These are phyloP conservation scores for Hypoxylon cercidicola DNA, from an alignment of 495 filamentous ascomycete genomes.

Conservation along the genomic window DNA sequence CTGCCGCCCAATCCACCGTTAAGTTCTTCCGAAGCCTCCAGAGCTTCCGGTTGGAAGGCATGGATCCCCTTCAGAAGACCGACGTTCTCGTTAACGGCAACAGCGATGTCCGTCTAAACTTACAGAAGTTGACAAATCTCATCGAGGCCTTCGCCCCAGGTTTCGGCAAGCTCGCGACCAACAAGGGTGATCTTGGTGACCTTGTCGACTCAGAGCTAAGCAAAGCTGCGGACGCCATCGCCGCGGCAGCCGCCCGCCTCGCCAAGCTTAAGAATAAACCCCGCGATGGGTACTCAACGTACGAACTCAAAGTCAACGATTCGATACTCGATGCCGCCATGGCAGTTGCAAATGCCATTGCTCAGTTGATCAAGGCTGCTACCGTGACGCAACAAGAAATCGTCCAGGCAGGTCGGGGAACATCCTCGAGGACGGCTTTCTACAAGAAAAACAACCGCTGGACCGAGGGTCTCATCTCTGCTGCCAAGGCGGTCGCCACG, in stretches of 20 bases:
- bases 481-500: conserved; percentile 91
- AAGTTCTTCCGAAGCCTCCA: conserved; percentile 95
- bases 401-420: conserved; percentile 92
- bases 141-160: conserved; percentile 90
- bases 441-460: conserved; percentile 99
- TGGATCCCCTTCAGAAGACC: conserved; percentile 88
- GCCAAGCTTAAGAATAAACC: conserved; percentile 93
- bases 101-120: conserved; percentile 88
- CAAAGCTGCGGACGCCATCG: conserved; percentile 95
- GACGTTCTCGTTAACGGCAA: conserved; percentile 97
- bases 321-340: conserved; percentile 92
- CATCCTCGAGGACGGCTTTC: conserved; percentile 89
- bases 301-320: conserved; percentile 94
- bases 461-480: conserved; percentile 97
- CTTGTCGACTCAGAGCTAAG: conserved; percentile 90
- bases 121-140: conserved; percentile 90
- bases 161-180: conserved; percentile 76
- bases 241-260: conserved; percentile 86
- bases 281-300: conserved; percentile 93
- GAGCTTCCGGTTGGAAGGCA: conserved; percentile 90
- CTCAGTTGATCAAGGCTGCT: conserved; percentile 94
- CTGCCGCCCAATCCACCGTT: conserved; percentile 87
- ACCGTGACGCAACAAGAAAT: conserved; percentile 96
- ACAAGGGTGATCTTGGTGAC: conserved; percentile 89
- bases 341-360: conserved; percentile 96